phyloP scores from a whole-genome alignment of 2,329 filamentous ascomycete species.

The Lomentospora prolificans region DNA sequence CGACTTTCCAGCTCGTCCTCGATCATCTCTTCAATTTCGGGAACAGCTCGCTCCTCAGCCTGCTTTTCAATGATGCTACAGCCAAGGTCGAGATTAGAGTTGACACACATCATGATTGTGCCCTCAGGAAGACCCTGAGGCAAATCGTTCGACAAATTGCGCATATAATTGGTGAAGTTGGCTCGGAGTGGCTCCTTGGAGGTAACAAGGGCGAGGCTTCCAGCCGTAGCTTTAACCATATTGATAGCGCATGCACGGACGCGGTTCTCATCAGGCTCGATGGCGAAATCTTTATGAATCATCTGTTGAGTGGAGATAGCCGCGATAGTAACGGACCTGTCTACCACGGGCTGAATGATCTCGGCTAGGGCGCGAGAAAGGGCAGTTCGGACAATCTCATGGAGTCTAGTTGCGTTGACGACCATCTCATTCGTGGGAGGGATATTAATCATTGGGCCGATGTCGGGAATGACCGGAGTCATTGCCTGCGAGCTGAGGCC shows the following conservation, averaged over 20 bases:
- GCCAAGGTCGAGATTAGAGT: constrained; percentile 89
- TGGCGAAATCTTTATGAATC: constrained; percentile 91
- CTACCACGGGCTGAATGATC: constrained; percentile 95
- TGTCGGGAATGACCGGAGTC: constrained; percentile 72
- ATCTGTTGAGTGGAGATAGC: constrained; percentile 94
- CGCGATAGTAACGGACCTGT: constrained; percentile 94
- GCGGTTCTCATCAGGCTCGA: constrained; percentile 81
- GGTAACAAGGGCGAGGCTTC: constrained; percentile 90
- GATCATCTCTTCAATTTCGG: constrained; percentile 92
- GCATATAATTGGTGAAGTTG: constrained; percentile 95
- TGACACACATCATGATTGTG: constrained; percentile 96
- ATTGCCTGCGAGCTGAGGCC: constrained; percentile 71
- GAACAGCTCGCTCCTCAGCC: constrained; percentile 83
- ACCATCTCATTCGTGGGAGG: constrained; percentile 75
- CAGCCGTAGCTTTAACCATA: constrained; percentile 90
- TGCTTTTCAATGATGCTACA: constrained; percentile 93
- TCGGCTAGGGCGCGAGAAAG: constrained; percentile 86
- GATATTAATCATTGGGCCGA: constrained; percentile 68
- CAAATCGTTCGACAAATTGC: constrained; percentile 56
- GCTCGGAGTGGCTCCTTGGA: constrained; percentile 94
- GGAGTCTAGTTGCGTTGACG: constrained; percentile 56
- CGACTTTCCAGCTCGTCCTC: constrained; percentile 70
- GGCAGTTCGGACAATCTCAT: constrained; percentile 73
- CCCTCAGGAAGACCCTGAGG: constrained; percentile 84
- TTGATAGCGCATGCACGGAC: constrained; percentile 79